These are phyloP conservation scores for Lipomyces orientalis DNA, from an alignment of 805 yeast genomes.

Conservation along the genomic window DNA sequence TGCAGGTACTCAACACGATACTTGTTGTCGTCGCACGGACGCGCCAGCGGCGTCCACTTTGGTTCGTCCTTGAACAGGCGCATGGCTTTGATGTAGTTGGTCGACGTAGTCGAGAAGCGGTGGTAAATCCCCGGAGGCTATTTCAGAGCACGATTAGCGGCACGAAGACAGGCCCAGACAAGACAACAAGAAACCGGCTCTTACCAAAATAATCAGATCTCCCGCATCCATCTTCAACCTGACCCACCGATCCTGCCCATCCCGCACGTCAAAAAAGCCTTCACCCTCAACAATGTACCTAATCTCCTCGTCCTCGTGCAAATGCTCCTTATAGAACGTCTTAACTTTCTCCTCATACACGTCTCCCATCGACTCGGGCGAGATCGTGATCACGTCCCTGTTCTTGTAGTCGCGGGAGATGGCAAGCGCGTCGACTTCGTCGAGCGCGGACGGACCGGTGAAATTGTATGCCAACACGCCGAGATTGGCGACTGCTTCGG, in stretches of 20 bases:
- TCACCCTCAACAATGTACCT: constrained; percentile 87
- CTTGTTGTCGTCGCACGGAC: constrained; percentile 59
- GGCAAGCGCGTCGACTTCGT: constrained; percentile 71
- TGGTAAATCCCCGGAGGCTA: constrained; percentile 92
- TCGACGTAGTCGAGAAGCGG: constrained; percentile 76
- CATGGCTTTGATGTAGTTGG: constrained; percentile 72
- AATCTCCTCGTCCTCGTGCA: constrained; percentile 97
- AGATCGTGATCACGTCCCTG: constrained; percentile 71
- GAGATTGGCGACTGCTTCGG: constrained; percentile 17
- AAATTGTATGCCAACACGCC: constrained; percentile 42
- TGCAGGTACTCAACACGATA: constrained; percentile 53
- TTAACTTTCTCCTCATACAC: constrained; percentile 69
- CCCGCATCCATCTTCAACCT: constrained; percentile 66
- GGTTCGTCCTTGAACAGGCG: constrained; percentile 93
- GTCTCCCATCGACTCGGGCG: constrained; percentile 64
- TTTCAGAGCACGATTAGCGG: constrained; percentile 54
- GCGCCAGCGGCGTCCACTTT: constrained; percentile 87
- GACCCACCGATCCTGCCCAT: constrained; percentile 71
- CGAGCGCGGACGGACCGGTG: constrained; percentile 46
- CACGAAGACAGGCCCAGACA: not conserved
- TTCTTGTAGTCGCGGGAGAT: constrained; percentile 74
- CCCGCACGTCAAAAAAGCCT: constrained; percentile 90
- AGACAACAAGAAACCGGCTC: not conserved
- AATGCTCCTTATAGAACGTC: constrained; percentile 55
- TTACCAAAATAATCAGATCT: constrained; percentile 58